Evolutionary conservation across 164 flowering plant species (phyloP), one percentile per base, ranked within the genome.

Genomic region (Piper longum): DNA sequence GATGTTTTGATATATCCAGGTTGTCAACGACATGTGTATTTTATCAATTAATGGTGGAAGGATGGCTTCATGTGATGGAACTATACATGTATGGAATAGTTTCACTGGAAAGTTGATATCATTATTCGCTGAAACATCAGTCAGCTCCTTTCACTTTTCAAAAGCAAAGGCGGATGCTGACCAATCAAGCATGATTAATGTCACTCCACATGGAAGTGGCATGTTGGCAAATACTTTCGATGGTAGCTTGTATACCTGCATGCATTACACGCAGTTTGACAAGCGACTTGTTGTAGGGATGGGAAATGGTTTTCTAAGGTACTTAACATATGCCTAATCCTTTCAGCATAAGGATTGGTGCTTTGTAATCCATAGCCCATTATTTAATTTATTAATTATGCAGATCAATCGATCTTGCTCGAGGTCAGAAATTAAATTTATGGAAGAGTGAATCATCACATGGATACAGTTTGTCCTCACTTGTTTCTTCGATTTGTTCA

Each of bases 51-150:
- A 48, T 44, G 73, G 75, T 68, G 93, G 85, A 73, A 82, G 91
- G 73, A 74, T 88, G 58, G 98, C 98, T 77, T 93, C 98, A 63
- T 93, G 91, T 78, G 98, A 93, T 78, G 98, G 97, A 67, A 93
- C 89, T 14, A 74, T 93, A 62, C 98, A 93, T 73, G 70, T 93
- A 59, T 93, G 98, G 98, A 85, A 88, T 73, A 78, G 96, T 73
- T 86, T 75, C 72, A 84, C 84, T 7, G 96, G 91, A 59, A 93
- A 89, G 70, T 67, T 77, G 54, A 80, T 88, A 65, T 80, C 88
- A 64, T 68, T 77, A 41, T 80, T 83, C 77, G 62, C 95, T 59
- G 98, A 93, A 69, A 66, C 81, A 66, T 76, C 91, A 12, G 51
- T 69, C 45, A 83, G 74, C 72, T 74, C 84, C 64, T 66, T 74